Evolutionary conservation across 805 yeast species (phyloP), one percentile per base, ranked within the genome.

Genomic region (Spathaspora arborariae): DNA sequence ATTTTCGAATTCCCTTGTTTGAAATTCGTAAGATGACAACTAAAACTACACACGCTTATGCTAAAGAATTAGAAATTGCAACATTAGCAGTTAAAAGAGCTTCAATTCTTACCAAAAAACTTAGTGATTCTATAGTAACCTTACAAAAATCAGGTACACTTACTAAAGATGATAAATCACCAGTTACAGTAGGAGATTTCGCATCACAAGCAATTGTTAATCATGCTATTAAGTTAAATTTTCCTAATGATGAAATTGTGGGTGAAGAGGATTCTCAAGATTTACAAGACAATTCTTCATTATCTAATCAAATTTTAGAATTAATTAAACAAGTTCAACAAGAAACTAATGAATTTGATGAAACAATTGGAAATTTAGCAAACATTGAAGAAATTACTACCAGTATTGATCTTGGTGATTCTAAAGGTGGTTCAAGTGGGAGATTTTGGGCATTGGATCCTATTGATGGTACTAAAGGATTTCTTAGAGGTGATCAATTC

Each of bases 371-470:
- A 2, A 40, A 51, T 0, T 68, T 85, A 37, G 51, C 57, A 9
- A 60, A 72, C 2, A 60, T 77, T 26, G 72, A 74, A 1, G 75
- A 78, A 26, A 75, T 92, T 42, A 76, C 78, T 53, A 72, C 78
- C 5, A 74, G 85, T 20, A 86, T 94, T 47, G 96, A 90, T 60
- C 67, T 75, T 49, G 99, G 99, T 41, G 76, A 79, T 58, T 87
- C 86, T 35, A 63, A 75, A 51, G 98, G 97, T 45, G 96, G 97
- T 4, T 55, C 68, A 26, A 71, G 65, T 33, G 96, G 96, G 20
- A 75, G 99, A 51, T 82, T 88, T 62, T 94, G 99, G 99, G 96
- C 97, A 0, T 70, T 94, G 58, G 99, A 94, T 60, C 99, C 99
- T 35, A 91, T 94, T 51, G 99, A 94, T 61, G 99, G 99, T 6